Evolutionary conservation across 176 grass and related monocot species (phyloP).

Genomic region (Musa acuminata): DNA sequence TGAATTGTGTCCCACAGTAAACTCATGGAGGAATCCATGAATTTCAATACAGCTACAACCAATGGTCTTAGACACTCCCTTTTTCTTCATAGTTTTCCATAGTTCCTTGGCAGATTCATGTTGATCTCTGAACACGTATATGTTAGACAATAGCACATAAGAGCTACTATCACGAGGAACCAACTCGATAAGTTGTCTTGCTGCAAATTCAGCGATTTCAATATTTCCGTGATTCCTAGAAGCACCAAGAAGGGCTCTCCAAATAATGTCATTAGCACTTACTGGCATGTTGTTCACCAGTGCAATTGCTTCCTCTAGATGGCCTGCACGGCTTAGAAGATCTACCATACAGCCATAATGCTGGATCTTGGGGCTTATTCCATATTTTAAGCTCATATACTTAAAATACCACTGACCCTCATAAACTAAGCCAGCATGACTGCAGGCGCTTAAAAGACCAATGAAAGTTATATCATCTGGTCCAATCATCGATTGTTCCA

Average conservation of each 20-base stretch:
- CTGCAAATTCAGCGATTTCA: conserved; percentile 10
- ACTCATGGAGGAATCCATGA: conserved; percentile 14
- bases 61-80: conserved; percentile 17
- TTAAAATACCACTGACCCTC: conserved; percentile 21
- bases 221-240: conserved; percentile 14
- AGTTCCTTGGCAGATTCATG: conserved; percentile 6
- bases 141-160: conserved; percentile 16
- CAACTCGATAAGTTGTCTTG: conserved; percentile 8
- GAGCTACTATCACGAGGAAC: conserved; percentile 21
- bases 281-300: conserved; percentile 14
- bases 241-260: conserved; percentile 24
- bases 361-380: conserved; percentile 22
- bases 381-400: conserved; percentile 10
- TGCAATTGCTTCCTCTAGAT: conserved; percentile 8
- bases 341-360: conserved; percentile 29
- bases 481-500: conserved; percentile 7
- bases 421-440: conserved; percentile 17
- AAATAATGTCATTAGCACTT: conserved; percentile 17
- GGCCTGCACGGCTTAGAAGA: conserved; percentile 20
- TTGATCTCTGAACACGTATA: conserved; percentile 5
- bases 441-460: conserved; percentile 19
- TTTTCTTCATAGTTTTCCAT: conserved; percentile 19
- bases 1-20: conserved; percentile 9
- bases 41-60: conserved; percentile 20
- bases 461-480: conserved; percentile 28